Percentiles rank a stretch among this genome's conserved stretches.
Evolutionary conservation across 768 basidiomycete species (phyloP).

Genomic region (Rubroboletus pulcherrimus): DNA sequence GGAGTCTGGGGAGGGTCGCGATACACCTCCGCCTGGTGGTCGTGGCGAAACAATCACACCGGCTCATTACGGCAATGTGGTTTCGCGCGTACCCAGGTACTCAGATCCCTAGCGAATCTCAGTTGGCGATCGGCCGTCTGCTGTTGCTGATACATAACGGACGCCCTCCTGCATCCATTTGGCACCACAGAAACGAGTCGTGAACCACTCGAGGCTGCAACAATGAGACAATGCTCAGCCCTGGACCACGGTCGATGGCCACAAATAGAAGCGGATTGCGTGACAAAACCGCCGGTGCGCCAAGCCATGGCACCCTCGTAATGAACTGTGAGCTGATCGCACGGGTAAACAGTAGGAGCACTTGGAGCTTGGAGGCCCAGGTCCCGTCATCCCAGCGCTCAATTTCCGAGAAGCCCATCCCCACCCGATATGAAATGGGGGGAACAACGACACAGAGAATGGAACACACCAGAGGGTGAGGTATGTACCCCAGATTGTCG

Average conservation of each 20-base stretch:
- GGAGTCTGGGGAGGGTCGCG: conserved; percentile 5
- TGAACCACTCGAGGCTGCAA: neutral
- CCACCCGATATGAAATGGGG: neutral
- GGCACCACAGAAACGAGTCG: conserved; percentile 4
- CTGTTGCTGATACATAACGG: conserved; percentile 14
- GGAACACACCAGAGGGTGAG: conserved; percentile 10
- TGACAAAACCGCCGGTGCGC: conserved; percentile 20
- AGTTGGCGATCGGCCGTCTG: conserved; percentile 17
- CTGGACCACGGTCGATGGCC: conserved; percentile 8
- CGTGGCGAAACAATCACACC: conserved; percentile 19
- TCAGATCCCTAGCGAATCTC: conserved; percentile 20
- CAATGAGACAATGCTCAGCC: conserved; percentile 1
- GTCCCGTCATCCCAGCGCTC: neutral
- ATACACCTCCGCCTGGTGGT: conserved; percentile 4
- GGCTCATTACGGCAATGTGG: conserved; percentile 28
- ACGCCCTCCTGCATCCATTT: neutral
- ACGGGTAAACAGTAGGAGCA: conserved; percentile 9
- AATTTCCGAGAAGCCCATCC: neutral
- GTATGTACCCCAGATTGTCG: conserved; percentile 18
- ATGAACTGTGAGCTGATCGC: conserved; percentile 17
- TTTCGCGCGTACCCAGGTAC: conserved; percentile 20
- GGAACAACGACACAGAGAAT: conserved; percentile 12
- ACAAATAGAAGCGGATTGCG: conserved; percentile 15
- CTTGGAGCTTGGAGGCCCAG: neutral
- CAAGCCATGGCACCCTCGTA: conserved; percentile 14